Evolutionary conservation across 129 eudicot species (phyloP).

Genomic region (Cynara cardunculus): DNA sequence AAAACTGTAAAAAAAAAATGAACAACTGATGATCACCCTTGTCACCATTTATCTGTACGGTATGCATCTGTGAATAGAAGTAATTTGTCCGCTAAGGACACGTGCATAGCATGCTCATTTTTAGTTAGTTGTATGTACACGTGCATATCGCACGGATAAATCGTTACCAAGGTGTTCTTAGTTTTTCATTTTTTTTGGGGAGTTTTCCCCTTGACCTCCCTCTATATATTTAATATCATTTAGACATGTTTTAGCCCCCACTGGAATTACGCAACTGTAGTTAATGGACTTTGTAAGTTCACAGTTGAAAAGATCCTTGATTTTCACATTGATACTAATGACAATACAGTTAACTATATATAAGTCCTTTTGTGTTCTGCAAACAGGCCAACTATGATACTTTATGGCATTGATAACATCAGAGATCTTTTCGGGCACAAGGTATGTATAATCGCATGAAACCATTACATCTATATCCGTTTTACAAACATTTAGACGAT

Average conservation of each 20-base stretch:
- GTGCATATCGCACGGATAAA: too few species aligned
- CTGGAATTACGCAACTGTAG: not conserved
- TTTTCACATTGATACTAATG: not conserved
- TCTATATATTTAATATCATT: not conserved
- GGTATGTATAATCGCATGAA: slow-evolving; percentile 34
- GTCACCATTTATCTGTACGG: too few species aligned
- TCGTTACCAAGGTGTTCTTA: too few species aligned
- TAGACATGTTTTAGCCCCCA: not conserved
- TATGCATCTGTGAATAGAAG: too few species aligned
- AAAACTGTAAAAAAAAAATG: too few species aligned
- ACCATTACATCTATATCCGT: not conserved
- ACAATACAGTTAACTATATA: not conserved
- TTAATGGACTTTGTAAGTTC: not conserved
- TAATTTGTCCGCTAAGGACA: too few species aligned
- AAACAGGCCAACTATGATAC: slow-evolving; percentile 86
- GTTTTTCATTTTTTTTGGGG: too few species aligned
- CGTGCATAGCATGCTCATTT: too few species aligned
- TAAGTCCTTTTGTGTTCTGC: not conserved
- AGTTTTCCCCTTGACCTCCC: too few species aligned
- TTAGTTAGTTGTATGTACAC: too few species aligned
- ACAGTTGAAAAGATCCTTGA: not conserved
- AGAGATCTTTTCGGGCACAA: slow-evolving; percentile 98
- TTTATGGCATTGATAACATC: slow-evolving; percentile 89
- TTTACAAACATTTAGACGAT: not conserved
- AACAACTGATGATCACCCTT: too few species aligned